Evolutionary conservation across 495 filamentous ascomycete genomes (phyloP).

Genomic region (Penicillium angulare): DNA sequence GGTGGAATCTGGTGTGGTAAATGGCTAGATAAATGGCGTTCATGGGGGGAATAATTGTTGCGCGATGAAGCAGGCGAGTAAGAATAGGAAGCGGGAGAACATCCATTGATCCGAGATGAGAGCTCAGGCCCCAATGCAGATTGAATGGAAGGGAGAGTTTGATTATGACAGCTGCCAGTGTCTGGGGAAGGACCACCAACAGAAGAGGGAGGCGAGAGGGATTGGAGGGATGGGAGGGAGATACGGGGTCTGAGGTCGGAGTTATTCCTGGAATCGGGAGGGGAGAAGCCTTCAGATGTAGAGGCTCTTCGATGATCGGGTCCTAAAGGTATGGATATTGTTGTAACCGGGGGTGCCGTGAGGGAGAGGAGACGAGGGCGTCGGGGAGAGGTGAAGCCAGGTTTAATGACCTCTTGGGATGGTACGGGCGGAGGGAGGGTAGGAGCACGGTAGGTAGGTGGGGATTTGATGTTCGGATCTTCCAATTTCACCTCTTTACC

Average conservation of each 20-base stretch:
- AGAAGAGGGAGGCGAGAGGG: slow-evolving; percentile 33
- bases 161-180: slow-evolving; percentile 20
- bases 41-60: slow-evolving; percentile 33
- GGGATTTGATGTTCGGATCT: neutral
- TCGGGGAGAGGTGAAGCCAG: slow-evolving; percentile 1
- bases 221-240: slow-evolving; percentile 13
- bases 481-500: neutral
- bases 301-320: slow-evolving; percentile 4
- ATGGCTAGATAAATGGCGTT: slow-evolving; percentile 28
- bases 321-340: neutral
- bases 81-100: slow-evolving; percentile 19
- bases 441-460: neutral
- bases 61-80: slow-evolving; percentile 32
- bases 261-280: slow-evolving; percentile 1
- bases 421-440: slow-evolving; percentile 5
- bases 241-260: neutral
- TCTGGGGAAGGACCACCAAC: slow-evolving; percentile 38
- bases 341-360: neutral
- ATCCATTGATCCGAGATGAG: slow-evolving; percentile 21
- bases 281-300: neutral
- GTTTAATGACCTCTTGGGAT: slow-evolving; percentile 2
- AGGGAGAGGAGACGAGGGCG: slow-evolving; percentile 13
- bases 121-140: slow-evolving; percentile 36
- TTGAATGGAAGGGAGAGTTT: slow-evolving; percentile 44
- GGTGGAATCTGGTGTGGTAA: slow-evolving; percentile 30